Base-by-base conservation (phyloP, 768 basidiomycete genomes). In the Rhizopogon salebrosus region DNA sequence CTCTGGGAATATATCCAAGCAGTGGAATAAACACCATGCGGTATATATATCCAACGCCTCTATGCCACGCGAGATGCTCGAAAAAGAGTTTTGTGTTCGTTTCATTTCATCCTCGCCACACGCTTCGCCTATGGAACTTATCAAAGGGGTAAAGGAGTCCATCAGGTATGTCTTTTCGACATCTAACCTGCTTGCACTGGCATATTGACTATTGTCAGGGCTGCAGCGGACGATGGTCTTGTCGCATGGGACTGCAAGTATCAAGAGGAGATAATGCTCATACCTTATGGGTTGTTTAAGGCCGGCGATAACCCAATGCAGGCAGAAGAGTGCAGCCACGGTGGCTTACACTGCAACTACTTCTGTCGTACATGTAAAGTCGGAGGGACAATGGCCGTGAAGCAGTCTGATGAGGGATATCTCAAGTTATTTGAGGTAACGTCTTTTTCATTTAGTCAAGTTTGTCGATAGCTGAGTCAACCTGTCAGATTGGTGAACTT, bases 281-380 rank as follows among this genome's bases (percentile, higher is more conserved):
- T 51, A 1, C 59, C 61, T 0, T 61, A 49, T 51, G 49, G 45
- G 10, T 55, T 62, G 3, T 55, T 64, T 26, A 31, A 57, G 8
- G 52, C 62, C 3, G 65, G 59, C 14, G 64, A 66, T 42, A 66
- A 66, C 37, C 64, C 62, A 1, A 63, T 64, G 64, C 64, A 65
- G 38, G 53, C 62, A 4, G 64, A 64, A 41, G 26, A 26, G 1
- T 67, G 63, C 4, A 65, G 67, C 0, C 78, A 80, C 27, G 74
- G 72, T 36, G 74, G 77, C 0, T 59, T 64, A 0, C 63, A 67
- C 1, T 73, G 74, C 10, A 79, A 78, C 36, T 54, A 62, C 8
- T 67, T 63, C 3, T 80, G 78, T 49, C 57, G 68, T 2, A 74
- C 71, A 57, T 78, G 75, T 41, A 1, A 62, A 38, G 63, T 66